Evolutionary conservation across 1,284 basidiomycete genomes (phyloP), one percentile per base, ranked within the genome.

Genomic region (Gymnopus androsaceus): DNA sequence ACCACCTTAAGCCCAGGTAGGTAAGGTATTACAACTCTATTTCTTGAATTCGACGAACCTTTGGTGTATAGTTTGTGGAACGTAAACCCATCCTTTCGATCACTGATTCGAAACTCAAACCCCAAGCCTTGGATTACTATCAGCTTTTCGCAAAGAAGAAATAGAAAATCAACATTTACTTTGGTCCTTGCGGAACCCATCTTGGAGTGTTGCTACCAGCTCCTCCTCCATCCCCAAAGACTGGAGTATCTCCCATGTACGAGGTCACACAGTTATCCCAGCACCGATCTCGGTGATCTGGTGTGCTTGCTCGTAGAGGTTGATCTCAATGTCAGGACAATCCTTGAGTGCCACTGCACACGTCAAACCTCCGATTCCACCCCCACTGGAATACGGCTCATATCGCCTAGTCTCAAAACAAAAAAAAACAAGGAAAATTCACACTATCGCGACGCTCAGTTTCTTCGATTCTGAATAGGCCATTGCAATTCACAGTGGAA

Each of bases 291-390:
- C 73, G 0, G 67, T 61, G 47, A 76, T 69, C 28, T 65, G 62
- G 31, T 56, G 48, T 2, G 73, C 71, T 0, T 70, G 67, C 56
- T 77, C 75, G 61, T 75, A 77, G 7, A 78, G 55, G 47, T 75
- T 69, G 44, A 78, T 64, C 5, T 67, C 59, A 38, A 76, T 67
- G 58, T 73, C 66, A 6, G 63, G 56, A 45, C 61, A 66, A 6
- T 61, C 63, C 0, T 72, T 64, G n/a, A 78, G 62, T 6, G 71
- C 70, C 19, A 68, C 66, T 1, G 76, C 75, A 38, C 71, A 65
- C 14, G 64, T 66, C 15, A 77, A 66, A 15, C 75, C 75, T 6
- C 70, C 74, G 9, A 77, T 67, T 4, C 76, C 76, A 0, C 73
- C 74, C 23, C 75, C 74, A 37, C 59, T 60, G n/a, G n/a, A n/a